Evolutionary conservation across 768 basidiomycete genomes (phyloP).

Genomic region (Macrolepiota fuliginosa): DNA sequence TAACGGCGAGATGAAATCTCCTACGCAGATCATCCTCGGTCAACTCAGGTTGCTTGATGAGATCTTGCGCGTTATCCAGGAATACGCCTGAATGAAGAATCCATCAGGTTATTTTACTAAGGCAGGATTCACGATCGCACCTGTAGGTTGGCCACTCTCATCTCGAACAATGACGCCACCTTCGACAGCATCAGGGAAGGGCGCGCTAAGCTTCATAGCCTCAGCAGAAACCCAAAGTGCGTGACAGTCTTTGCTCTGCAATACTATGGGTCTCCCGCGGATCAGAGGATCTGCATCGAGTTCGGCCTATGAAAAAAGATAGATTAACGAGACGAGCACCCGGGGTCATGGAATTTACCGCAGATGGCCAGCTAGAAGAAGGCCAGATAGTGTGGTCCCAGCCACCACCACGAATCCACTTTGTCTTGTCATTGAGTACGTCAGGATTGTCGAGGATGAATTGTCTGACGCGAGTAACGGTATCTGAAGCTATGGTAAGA

Average conservation of each 20-base stretch:
- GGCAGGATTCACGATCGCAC: constrained; percentile 32
- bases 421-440: constrained; percentile 51
- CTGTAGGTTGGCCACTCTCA: constrained; percentile 63
- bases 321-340: neutral
- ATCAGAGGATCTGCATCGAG: constrained; percentile 71
- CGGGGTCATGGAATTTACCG: constrained; percentile 38
- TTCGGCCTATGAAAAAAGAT: constrained; percentile 46
- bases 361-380: constrained; percentile 57
- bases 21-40: constrained; percentile 62
- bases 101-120: constrained; percentile 7
- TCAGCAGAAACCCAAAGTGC: constrained; percentile 80
- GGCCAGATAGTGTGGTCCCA: constrained; percentile 91
- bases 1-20: constrained; percentile 59
- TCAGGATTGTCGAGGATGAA: constrained; percentile 61
- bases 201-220: constrained; percentile 54
- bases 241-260: constrained; percentile 87
- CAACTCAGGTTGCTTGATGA: constrained; percentile 61
- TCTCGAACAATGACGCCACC: constrained; percentile 83
- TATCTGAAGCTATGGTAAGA: constrained; percentile 38
- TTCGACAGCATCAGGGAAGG: constrained; percentile 67
- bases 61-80: constrained; percentile 83
- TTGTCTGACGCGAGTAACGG: constrained; percentile 56
- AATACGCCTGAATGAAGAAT: constrained; percentile 51
- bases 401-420: constrained; percentile 76
- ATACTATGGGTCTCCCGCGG: constrained; percentile 64